phyloP scores from a whole-genome alignment of 805 yeast genomes.

The Candida chauliodis region DNA sequence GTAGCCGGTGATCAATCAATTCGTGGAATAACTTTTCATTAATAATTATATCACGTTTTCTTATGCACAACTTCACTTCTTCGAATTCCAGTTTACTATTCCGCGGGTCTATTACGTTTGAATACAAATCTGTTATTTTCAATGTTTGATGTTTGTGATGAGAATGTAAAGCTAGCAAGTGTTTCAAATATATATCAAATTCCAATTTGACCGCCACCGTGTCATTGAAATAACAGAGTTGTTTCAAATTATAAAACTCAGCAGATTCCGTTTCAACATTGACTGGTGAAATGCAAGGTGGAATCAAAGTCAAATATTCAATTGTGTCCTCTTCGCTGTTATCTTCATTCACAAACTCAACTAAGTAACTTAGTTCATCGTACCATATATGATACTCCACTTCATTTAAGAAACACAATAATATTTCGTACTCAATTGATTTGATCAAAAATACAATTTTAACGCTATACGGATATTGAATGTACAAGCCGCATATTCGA shows the following conservation, averaged over 20 bases:
- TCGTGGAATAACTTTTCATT: conserved; percentile 4
- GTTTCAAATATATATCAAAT: not conserved
- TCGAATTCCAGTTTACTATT: not conserved
- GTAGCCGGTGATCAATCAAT: not conserved
- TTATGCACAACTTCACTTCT: not conserved
- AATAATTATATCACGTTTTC: not conserved
- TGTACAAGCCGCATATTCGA: conserved; percentile 23
- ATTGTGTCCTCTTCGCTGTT: conserved; percentile 11
- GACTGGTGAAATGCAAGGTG: conserved; percentile 17
- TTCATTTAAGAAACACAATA: conserved; percentile 28
- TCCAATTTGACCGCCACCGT: conserved; percentile 1
- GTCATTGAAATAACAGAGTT: conserved; percentile 14
- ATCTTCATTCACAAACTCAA: conserved; percentile 24
- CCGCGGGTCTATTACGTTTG: no score
- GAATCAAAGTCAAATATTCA: conserved; percentile 12
- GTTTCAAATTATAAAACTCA: conserved; percentile 1
- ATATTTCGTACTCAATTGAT: conserved; percentile 42
- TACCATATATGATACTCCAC: conserved; percentile 43
- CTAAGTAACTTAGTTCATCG: conserved; percentile 19
- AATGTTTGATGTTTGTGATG: no score
- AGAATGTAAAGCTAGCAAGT: not conserved
- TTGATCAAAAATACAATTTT: conserved; percentile 47
- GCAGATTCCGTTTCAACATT: conserved; percentile 13
- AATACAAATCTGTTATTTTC: no score
- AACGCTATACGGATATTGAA: conserved; percentile 28